Conservation (phyloP, 1,284 basidiomycete genomes). For the Leccinum fallax region DNA sequence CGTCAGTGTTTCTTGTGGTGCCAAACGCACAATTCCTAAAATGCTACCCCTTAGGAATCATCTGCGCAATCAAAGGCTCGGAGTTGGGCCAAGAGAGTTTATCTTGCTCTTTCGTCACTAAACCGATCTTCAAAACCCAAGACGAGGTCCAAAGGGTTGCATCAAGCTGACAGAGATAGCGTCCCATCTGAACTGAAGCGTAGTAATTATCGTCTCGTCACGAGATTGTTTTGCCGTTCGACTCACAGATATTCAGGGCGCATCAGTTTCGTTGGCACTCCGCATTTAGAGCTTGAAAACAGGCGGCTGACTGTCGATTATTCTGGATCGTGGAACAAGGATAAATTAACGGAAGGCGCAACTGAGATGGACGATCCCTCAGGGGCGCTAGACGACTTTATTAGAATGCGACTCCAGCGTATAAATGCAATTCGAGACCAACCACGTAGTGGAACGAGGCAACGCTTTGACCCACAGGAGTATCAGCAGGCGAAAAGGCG, state of each 20-base stretch:
- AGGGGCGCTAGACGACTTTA: not conserved
- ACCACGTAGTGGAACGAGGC: not conserved
- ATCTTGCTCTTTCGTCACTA: slow-evolving; percentile 12
- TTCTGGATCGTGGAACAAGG: slow-evolving; percentile 1
- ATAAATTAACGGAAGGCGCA: not conserved
- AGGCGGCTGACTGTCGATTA: not conserved
- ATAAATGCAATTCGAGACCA: not conserved
- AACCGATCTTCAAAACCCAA: not conserved
- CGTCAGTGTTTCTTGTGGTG: slow-evolving; percentile 42
- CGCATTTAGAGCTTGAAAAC: slow-evolving; percentile 3
- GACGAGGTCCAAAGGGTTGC: not conserved
- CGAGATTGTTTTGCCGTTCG: not conserved
- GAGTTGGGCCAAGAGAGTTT: slow-evolving; percentile 19
- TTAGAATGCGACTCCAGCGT: not conserved
- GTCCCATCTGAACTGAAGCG: slow-evolving; percentile 3
- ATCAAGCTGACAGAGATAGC: not conserved
- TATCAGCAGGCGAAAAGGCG: slow-evolving; percentile 84
- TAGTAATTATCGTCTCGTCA: slow-evolving; percentile 8
- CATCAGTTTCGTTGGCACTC: not conserved
- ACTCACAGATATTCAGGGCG: slow-evolving; percentile 10
- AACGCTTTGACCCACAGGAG: slow-evolving; percentile 65
- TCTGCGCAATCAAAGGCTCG: slow-evolving; percentile 1
- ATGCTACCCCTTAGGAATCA: slow-evolving; percentile 19
- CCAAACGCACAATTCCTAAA: slow-evolving; percentile 7
- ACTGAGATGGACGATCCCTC: not conserved